phyloP scores from a whole-genome alignment of 140 eudicot species.

The Stevia rebaudiana region DNA sequence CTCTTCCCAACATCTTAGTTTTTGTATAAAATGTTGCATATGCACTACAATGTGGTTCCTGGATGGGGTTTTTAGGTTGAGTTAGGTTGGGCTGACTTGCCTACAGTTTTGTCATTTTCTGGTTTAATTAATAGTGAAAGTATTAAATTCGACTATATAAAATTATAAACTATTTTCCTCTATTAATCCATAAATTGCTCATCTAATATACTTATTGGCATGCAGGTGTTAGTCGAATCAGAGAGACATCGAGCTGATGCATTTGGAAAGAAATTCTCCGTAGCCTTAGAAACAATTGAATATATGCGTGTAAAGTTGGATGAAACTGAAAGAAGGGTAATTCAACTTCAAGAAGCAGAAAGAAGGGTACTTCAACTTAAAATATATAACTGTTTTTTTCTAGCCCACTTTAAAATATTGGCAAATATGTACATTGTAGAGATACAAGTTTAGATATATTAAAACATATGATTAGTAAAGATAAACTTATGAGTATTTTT shows the following conservation, averaged over 20 bases:
- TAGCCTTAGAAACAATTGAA: constrained; percentile 57
- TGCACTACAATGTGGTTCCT: constrained; percentile 2
- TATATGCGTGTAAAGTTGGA: constrained; percentile 65
- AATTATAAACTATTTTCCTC: background rate
- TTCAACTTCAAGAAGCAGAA: constrained; percentile 33
- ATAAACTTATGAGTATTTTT: constrained; percentile 4
- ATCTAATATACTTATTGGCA: constrained; percentile 3
- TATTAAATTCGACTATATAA: background rate
- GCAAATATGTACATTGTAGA: constrained; percentile 32
- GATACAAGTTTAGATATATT: constrained; percentile 22
- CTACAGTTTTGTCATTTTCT: background rate
- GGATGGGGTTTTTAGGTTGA: no score
- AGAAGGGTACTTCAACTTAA: constrained; percentile 69
- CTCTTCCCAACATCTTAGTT: background rate
- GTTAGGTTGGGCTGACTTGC: background rate
- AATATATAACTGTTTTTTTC: constrained; percentile 34
- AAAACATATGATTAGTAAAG: constrained; percentile 15
- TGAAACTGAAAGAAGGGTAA: constrained; percentile 59
- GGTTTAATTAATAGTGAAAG: background rate
- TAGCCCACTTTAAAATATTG: constrained; percentile 15
- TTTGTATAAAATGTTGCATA: constrained; percentile 2
- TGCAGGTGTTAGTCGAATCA: constrained; percentile 52
- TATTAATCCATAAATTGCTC: background rate
- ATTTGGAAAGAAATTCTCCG: constrained; percentile 58
- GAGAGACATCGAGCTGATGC: constrained; percentile 75